Conservation (phyloP, 345 rosid genomes). For the Physaria fendleri region DNA sequence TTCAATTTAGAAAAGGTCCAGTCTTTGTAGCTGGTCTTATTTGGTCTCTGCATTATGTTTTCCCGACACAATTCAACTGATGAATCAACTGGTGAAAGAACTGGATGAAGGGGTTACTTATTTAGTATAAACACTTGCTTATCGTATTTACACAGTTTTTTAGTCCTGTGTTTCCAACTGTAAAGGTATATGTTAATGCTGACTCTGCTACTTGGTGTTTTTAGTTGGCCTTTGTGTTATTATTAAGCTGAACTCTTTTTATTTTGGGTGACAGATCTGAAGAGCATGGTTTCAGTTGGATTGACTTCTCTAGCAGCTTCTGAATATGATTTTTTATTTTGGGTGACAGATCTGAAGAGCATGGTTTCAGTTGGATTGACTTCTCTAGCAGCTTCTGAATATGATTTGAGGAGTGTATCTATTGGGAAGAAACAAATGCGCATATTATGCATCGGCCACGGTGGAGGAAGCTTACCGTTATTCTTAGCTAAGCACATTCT, state of each 20-base stretch:
- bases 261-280: conserved; percentile 48
- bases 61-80: not conserved
- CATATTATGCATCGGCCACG: conserved; percentile 82
- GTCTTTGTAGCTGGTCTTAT: not conserved
- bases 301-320: conserved; percentile 59
- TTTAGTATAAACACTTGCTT: not conserved
- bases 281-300: conserved; percentile 83
- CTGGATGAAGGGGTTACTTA: not conserved
- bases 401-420: conserved; percentile 46
- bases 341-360: conserved; percentile 67
- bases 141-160: not conserved
- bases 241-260: not conserved
- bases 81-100: not conserved
- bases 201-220: not conserved
- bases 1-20: not conserved
- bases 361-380: conserved; percentile 78
- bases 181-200: not conserved
- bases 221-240: not conserved
- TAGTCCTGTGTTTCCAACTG: not conserved
- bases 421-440: conserved; percentile 54
- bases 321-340: conserved; percentile 29
- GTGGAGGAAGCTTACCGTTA: conserved; percentile 88
- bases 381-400: conserved; percentile 51
- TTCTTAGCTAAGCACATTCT: conserved; percentile 74
- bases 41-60: not conserved